Percentiles rank a stretch among this genome's conserved stretches.
These are phyloP conservation scores for Alternaria ventricosa DNA, from an alignment of 2,329 filamentous ascomycete species.

Conservation along the genomic window DNA sequence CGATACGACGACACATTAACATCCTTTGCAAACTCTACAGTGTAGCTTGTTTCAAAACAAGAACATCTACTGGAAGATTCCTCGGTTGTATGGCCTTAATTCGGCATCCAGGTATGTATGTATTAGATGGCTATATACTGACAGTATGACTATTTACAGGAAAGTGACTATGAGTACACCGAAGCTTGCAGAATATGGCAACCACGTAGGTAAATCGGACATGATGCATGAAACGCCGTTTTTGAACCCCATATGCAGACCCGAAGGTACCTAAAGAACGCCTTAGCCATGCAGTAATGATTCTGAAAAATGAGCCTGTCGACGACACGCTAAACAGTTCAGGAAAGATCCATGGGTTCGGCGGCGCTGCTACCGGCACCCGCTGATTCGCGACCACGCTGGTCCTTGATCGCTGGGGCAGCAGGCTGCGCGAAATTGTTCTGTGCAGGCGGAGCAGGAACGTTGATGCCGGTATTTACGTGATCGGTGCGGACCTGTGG, in stretches of 20 bases:
- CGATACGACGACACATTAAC: not conserved
- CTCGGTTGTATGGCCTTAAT: not conserved
- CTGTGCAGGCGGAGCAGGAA: constrained; percentile 20
- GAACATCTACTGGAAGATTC: not conserved
- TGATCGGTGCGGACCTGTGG: constrained; percentile 25
- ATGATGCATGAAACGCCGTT: constrained; percentile 5
- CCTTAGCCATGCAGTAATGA: constrained; percentile 12
- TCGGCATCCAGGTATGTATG: not conserved
- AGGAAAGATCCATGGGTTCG: constrained; percentile 18
- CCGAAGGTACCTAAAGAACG: not conserved
- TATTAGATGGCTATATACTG: not conserved
- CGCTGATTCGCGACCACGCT: constrained; percentile 4
- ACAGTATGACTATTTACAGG: constrained; percentile 1
- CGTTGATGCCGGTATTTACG: constrained; percentile 28
- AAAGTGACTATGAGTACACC: not conserved
- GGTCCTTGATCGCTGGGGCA: constrained; percentile 6
- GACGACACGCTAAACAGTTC: not conserved
- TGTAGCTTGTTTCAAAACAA: not conserved
- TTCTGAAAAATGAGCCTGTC: not conserved
- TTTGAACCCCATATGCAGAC: not conserved
- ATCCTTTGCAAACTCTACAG: too few species aligned
- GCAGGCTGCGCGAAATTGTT: constrained; percentile 16
- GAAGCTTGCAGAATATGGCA: not conserved
- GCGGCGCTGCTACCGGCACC: constrained; percentile 7
- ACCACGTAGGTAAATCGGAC: not conserved